phyloP scores from a whole-genome alignment of 768 basidiomycete species.

The Ephemerocybe angulata region DNA sequence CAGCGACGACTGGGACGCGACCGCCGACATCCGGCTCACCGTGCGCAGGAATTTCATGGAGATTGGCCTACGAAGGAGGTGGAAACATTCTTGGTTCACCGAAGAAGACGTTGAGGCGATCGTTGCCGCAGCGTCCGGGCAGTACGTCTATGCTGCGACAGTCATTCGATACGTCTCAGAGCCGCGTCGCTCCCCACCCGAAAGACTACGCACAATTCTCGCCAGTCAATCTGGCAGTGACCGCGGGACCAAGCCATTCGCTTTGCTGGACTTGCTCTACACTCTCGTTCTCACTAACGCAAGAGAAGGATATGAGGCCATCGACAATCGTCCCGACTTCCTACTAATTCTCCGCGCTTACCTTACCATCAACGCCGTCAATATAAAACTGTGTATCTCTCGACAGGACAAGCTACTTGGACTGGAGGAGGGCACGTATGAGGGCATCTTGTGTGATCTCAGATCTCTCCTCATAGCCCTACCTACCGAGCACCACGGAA shows the following conservation, averaged over 20 bases:
- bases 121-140: slow-evolving; percentile 9
- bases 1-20: slow-evolving; percentile 3
- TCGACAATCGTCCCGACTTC: not conserved
- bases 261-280: slow-evolving; percentile 3
- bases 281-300: slow-evolving; percentile 1
- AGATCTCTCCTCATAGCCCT: not conserved
- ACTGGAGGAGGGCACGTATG: not conserved
- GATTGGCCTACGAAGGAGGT: too few relatives aligned
- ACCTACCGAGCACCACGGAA: too few relatives aligned
- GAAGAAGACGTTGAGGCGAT: slow-evolving; percentile 4
- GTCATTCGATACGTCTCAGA: slow-evolving; percentile 14
- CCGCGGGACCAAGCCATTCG: not conserved
- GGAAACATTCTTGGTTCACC: too few relatives aligned
- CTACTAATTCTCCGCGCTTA: not conserved
- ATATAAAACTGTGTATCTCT: too few relatives aligned
- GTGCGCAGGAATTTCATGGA: not conserved
- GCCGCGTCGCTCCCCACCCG: not conserved
- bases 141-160: slow-evolving; percentile 14
- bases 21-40: slow-evolving; percentile 1
- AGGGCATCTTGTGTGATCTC: not conserved
- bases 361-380: not conserved
- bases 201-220: not conserved
- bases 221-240: too few relatives aligned
- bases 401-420: not conserved
- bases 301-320: not conserved